phyloP scores from a whole-genome alignment of 805 yeast species.

The Lipomyces starkeyi region DNA sequence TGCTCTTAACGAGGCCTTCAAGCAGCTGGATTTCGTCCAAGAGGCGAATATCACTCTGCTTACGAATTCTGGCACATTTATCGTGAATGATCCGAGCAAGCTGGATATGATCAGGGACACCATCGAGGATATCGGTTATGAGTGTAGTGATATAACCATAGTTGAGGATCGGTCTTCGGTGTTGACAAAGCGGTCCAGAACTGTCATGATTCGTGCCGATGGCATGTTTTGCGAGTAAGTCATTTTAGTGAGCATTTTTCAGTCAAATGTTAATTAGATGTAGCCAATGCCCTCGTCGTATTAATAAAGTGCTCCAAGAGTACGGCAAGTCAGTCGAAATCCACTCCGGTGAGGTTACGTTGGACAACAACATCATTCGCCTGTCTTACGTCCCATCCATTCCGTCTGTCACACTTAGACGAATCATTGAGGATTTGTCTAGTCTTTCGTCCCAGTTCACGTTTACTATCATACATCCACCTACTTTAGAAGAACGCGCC shows the following conservation, averaged over 20 bases:
- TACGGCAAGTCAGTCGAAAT: constrained; percentile 63
- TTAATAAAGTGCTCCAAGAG: constrained; percentile 55
- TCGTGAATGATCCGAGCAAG: constrained; percentile 50
- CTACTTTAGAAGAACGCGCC: constrained; percentile 69
- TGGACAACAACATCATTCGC: constrained; percentile 62
- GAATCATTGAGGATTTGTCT: constrained; percentile 57
- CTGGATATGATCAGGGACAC: constrained; percentile 55
- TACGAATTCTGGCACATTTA: constrained; percentile 67
- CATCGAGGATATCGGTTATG: constrained; percentile 72
- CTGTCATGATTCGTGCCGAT: constrained; percentile 59
- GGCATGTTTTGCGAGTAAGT: constrained; percentile 69
- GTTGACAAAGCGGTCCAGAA: constrained; percentile 58
- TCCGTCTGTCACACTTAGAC: constrained; percentile 60
- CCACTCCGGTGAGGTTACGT: constrained; percentile 60
- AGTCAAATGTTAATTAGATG: constrained; percentile 1
- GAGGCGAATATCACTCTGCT: constrained; percentile 62
- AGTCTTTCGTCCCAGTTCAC: constrained; percentile 55
- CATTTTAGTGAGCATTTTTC: neutral
- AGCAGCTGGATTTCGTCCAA: constrained; percentile 56
- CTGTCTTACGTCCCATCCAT: constrained; percentile 69
- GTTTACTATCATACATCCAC: constrained; percentile 60
- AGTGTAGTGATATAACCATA: constrained; percentile 55
- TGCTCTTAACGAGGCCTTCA: constrained; percentile 55
- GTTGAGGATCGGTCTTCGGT: constrained; percentile 56
- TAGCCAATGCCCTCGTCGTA: constrained; percentile 63